phyloP scores from a whole-genome alignment of 1,284 basidiomycete genomes.

The Thelephora terrestris region DNA sequence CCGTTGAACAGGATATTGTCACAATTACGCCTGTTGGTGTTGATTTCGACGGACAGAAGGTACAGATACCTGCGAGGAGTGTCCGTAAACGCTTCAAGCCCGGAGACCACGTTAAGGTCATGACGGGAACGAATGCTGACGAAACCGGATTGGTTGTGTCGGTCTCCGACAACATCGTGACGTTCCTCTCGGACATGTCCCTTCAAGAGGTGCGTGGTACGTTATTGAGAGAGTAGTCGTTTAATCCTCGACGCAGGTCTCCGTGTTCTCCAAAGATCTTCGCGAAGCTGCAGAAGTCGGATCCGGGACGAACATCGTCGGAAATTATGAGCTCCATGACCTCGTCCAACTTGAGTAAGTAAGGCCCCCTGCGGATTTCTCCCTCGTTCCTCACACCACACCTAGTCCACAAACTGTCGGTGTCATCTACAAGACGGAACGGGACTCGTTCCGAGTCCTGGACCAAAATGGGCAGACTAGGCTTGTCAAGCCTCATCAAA shows the following conservation, averaged over 20 bases:
- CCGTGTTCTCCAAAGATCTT: conserved; percentile 95
- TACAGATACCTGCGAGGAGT: conserved; percentile 82
- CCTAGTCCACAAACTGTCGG: conserved; percentile 83
- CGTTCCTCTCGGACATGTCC: conserved; percentile 95
- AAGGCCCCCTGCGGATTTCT: not conserved
- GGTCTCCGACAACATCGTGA: conserved; percentile 85
- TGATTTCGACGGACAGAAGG: conserved; percentile 75
- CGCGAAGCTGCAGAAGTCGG: conserved; percentile 96
- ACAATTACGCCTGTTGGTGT: conserved; percentile 75
- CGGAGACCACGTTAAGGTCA: conserved; percentile 98
- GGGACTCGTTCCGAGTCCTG: conserved; percentile 89
- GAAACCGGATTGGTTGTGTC: conserved; percentile 96
- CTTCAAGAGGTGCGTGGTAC: conserved; percentile 64
- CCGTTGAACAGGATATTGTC: conserved; percentile 83
- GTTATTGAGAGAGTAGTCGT: not conserved
- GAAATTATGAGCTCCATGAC: conserved; percentile 93
- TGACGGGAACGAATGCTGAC: conserved; percentile 89
- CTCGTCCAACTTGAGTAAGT: conserved; percentile 92
- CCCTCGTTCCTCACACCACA: conserved; percentile 8
- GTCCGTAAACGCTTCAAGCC: conserved; percentile 94
- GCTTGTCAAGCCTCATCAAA: conserved; percentile 89
- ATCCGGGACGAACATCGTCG: conserved; percentile 79
- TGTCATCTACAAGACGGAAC: conserved; percentile 96
- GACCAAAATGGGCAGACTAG: conserved; percentile 91
- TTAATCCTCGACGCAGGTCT: conserved; percentile 46